Evolutionary conservation across 1,284 basidiomycete genomes (phyloP).

Genomic region (Ganoderma multipileum): DNA sequence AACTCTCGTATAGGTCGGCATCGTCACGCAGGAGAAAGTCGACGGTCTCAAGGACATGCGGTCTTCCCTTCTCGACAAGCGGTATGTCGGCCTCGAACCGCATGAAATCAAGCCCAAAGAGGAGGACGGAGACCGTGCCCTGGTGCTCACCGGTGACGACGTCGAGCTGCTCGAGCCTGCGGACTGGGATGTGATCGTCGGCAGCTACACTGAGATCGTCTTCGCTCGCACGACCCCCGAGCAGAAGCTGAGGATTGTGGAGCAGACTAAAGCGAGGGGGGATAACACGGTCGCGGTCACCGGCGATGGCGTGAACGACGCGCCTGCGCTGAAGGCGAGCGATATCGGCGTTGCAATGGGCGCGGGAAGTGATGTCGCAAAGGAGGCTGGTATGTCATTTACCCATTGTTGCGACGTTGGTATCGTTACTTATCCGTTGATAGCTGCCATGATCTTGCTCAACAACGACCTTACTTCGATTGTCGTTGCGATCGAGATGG

Average conservation of each 20-base stretch:
- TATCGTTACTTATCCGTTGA: background rate
- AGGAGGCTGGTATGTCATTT: constrained; percentile 45
- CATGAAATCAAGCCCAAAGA: constrained; percentile 39
- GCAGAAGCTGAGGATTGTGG: constrained; percentile 76
- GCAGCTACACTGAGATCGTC: constrained; percentile 70
- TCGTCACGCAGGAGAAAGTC: constrained; percentile 56
- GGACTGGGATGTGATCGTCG: constrained; percentile 53
- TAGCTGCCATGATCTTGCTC: constrained; percentile 55
- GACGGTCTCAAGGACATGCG: constrained; percentile 49
- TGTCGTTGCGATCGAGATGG: constrained; percentile 58
- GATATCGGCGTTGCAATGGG: constrained; percentile 66
- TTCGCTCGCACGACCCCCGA: constrained; percentile 80
- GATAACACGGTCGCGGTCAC: constrained; percentile 61
- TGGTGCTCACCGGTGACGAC: constrained; percentile 61
- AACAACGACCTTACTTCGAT: constrained; percentile 58
- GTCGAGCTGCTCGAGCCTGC: constrained; percentile 52
- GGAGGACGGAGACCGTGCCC: constrained; percentile 40
- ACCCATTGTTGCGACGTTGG: background rate
- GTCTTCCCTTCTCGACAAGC: constrained; percentile 21
- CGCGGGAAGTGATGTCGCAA: constrained; percentile 56
- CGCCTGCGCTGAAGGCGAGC: constrained; percentile 64
- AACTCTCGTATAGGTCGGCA: constrained; percentile 59
- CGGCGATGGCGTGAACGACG: constrained; percentile 77
- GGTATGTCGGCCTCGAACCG: constrained; percentile 28
- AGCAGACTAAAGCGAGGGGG: constrained; percentile 57